Conservation (phyloP, 495 filamentous ascomycete species). For the Tuber brumale region DNA sequence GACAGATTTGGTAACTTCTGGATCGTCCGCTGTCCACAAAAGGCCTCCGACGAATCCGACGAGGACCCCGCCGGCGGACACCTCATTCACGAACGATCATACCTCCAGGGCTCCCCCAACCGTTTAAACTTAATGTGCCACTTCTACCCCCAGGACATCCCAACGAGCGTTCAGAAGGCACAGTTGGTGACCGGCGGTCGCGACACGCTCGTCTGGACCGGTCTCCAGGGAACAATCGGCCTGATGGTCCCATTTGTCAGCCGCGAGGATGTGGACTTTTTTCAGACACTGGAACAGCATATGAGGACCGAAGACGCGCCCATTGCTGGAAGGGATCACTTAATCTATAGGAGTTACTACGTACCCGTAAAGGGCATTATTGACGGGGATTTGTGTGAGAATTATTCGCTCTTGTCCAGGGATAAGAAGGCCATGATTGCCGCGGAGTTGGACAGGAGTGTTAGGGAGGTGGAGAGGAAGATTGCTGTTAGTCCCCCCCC, state of each 20-base stretch:
- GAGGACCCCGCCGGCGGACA: conserved; percentile 88
- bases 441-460: conserved; percentile 79
- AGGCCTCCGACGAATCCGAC: conserved; percentile 79
- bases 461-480: conserved; percentile 89
- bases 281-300: conserved; percentile 84
- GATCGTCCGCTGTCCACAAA: conserved; percentile 79
- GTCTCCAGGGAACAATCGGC: conserved; percentile 87
- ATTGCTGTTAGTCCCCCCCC: conserved; percentile 62
- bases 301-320: conserved; percentile 77
- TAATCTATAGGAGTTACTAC: conserved; percentile 93
- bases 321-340: conserved; percentile 82
- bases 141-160: conserved; percentile 86
- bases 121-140: conserved; percentile 77
- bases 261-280: conserved; percentile 93
- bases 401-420: conserved; percentile 69
- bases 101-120: conserved; percentile 82
- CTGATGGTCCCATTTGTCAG: conserved; percentile 83
- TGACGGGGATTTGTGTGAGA: conserved; percentile 96
- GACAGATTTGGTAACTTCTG: conserved; percentile 98
- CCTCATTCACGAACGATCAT: conserved; percentile 76
- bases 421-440: conserved; percentile 94
- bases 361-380: conserved; percentile 95
- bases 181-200: conserved; percentile 85
- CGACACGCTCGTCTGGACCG: conserved; percentile 87
- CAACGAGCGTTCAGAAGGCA: conserved; percentile 81